phyloP scores from a whole-genome alignment of 2,329 filamentous ascomycete genomes.

The Diaporthe citri region DNA sequence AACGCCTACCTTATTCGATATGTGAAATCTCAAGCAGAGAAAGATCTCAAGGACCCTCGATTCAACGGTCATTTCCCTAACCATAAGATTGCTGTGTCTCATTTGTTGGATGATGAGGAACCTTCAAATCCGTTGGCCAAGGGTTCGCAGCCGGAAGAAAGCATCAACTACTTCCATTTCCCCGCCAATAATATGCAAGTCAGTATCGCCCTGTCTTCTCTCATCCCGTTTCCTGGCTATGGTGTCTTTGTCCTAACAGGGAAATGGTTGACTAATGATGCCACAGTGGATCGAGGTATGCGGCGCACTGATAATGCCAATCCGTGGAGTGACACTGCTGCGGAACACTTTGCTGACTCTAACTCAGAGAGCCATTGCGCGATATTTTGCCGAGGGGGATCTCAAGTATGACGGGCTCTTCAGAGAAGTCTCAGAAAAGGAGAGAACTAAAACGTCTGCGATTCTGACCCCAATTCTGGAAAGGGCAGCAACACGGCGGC shows the following conservation, averaged over 20 bases:
- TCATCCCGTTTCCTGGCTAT: neutral
- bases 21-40: neutral
- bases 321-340: too few relatives aligned
- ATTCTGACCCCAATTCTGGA: neutral
- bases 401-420: neutral
- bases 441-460: neutral
- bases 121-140: neutral
- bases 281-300: conserved; percentile 29
- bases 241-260: too few relatives aligned
- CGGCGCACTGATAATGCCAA: neutral
- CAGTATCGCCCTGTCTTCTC: neutral
- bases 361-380: neutral
- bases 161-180: conserved; percentile 24
- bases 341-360: neutral
- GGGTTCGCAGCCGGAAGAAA: neutral
- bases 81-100: neutral
- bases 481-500: conserved; percentile 17
- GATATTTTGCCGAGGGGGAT: neutral
- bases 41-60: neutral
- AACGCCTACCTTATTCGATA: conserved; percentile 2
- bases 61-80: neutral
- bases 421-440: neutral
- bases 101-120: neutral
- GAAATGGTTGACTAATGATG: neutral
- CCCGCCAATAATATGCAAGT: conserved; percentile 21